These are phyloP conservation scores for Metschnikowia koreensis DNA, from an alignment of 805 yeast species.

Conservation along the genomic window DNA sequence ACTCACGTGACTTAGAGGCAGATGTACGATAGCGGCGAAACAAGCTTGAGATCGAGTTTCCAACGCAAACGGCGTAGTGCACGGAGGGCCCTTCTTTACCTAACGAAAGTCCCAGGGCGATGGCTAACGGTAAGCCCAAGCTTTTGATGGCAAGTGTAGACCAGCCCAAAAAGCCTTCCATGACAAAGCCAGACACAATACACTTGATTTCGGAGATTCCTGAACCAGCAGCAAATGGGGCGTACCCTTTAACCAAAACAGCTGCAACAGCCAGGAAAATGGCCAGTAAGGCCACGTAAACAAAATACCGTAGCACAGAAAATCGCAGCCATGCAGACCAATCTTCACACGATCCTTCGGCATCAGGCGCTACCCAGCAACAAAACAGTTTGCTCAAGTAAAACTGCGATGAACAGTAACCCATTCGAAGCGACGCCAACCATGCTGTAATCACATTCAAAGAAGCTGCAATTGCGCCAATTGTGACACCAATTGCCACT, in stretches of 20 bases:
- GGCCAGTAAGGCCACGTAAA: slow-evolving; percentile 59
- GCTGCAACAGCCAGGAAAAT: slow-evolving; percentile 66
- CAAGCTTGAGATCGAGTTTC: slow-evolving; percentile 65
- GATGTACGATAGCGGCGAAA: slow-evolving; percentile 46
- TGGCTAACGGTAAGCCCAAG: slow-evolving; percentile 81
- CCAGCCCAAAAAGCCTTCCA: slow-evolving; percentile 73
- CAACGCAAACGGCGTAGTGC: slow-evolving; percentile 97
- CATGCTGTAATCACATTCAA: slow-evolving; percentile 83
- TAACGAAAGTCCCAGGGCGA: slow-evolving; percentile 87
- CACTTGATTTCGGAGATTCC: slow-evolving; percentile 97
- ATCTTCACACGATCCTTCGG: slow-evolving; percentile 43
- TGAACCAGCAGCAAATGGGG: slow-evolving; percentile 94
- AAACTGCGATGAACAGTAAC: slow-evolving; percentile 70
- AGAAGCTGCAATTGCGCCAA: slow-evolving; percentile 82
- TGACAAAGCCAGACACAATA: slow-evolving; percentile 84
- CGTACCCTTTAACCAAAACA: slow-evolving; percentile 61
- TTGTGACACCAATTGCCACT: slow-evolving; percentile 67
- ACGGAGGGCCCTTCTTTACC: slow-evolving; percentile 99
- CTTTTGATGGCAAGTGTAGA: slow-evolving; percentile 73
- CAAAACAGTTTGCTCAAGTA: slow-evolving; percentile 76
- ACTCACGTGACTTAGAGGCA: slow-evolving; percentile 51
- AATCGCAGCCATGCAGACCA: slow-evolving; percentile 69
- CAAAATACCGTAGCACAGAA: slow-evolving; percentile 47
- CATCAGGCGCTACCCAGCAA: slow-evolving; percentile 59
- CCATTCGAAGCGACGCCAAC: slow-evolving; percentile 74